Evolutionary conservation across 441 rosid species (phyloP), one percentile per base, ranked within the genome.

Genomic region (Populus hybrid): DNA sequence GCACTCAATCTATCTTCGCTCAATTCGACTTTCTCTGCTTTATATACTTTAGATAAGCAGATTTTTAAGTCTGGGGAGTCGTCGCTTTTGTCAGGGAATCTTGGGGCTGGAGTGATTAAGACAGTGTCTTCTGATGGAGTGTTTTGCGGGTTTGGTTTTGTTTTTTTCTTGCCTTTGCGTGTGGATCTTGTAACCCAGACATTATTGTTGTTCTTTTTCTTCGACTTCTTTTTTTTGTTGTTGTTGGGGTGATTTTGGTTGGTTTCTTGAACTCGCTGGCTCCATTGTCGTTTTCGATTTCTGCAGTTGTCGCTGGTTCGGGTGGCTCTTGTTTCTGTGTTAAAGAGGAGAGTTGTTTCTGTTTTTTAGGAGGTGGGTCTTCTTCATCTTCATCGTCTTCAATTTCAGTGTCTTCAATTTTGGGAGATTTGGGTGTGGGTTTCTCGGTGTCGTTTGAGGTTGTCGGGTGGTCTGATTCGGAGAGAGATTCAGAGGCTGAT

Each of bases 21-120:
- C 59, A 96, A 45, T 78, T 96, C 99, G 24, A 94, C 99, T 83
- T 94, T 96, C 87, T 96, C 99, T 1, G 99, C 99, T 82, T 96
- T 96, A 84, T 93, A 92, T 4, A 90, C 97, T 83, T 91, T 91
- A 1, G 99, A 95, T 28, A 95, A 83, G 72, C 98, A 94, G 23
- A 94, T 88, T 21, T 76, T 83, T 87, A 87, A 80, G 33, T 92
- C 97, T 1, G 91, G 90, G 1, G 88, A 80, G 77, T 95, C 98
- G 63, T 94, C 98, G 0, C 81, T 88, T 76, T 91, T 94, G 83
- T 95, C 98, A 0, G 92, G 91, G 71, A 95, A 88, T 79, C 98
- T 86, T 0, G 92, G 95, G 50, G 90, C 89, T 0, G 99, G 98
- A 23, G 93, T 83, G 11, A 95, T 91, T 78, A 92, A 23, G 0